Conservation (phyloP, 768 basidiomycete genomes). For the Coprinopsis marcescibilis region DNA sequence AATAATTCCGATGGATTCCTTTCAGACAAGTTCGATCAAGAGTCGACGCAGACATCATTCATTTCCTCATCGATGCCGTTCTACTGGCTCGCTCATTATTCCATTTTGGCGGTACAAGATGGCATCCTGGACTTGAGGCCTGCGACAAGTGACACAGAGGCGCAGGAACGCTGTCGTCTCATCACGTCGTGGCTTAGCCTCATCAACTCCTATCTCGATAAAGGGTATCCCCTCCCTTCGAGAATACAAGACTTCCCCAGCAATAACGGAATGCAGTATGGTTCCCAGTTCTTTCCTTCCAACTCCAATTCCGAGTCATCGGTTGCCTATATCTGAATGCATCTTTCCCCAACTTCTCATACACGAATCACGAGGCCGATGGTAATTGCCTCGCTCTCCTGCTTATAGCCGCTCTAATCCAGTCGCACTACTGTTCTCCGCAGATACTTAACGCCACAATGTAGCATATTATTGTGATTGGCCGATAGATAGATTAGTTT, state of each 20-base stretch:
- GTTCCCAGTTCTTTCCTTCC: too few relatives aligned
- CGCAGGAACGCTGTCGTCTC: slow-evolving; percentile 38
- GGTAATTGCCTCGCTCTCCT: too few relatives aligned
- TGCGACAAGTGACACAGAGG: slow-evolving; percentile 13
- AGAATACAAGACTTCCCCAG: slow-evolving; percentile 39
- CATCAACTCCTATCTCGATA: slow-evolving; percentile 40
- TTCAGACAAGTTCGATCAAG: slow-evolving; percentile 21
- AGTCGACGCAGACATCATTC: slow-evolving; percentile 26
- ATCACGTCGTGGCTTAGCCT: slow-evolving; percentile 48
- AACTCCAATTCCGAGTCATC: too few relatives aligned
- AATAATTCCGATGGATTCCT: slow-evolving; percentile 29
- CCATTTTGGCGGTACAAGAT: slow-evolving; percentile 47
- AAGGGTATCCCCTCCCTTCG: slow-evolving; percentile 36
- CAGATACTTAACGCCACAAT: too few relatives aligned
- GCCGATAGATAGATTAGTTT: too few relatives aligned
- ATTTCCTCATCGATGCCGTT: slow-evolving; percentile 45
- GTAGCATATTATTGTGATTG: too few relatives aligned
- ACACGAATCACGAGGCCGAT: too few relatives aligned
- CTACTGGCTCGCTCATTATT: slow-evolving; percentile 59
- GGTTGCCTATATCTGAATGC: too few relatives aligned
- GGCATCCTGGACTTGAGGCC: slow-evolving; percentile 22
- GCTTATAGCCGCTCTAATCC: too few relatives aligned
- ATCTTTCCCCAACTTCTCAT: too few relatives aligned
- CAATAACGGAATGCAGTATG: too few relatives aligned
- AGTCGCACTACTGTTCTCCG: too few relatives aligned